Evolutionary conservation across 305 asterid species (phyloP), one percentile per base, ranked within the genome.

Genomic region (Solanum hybrid): DNA sequence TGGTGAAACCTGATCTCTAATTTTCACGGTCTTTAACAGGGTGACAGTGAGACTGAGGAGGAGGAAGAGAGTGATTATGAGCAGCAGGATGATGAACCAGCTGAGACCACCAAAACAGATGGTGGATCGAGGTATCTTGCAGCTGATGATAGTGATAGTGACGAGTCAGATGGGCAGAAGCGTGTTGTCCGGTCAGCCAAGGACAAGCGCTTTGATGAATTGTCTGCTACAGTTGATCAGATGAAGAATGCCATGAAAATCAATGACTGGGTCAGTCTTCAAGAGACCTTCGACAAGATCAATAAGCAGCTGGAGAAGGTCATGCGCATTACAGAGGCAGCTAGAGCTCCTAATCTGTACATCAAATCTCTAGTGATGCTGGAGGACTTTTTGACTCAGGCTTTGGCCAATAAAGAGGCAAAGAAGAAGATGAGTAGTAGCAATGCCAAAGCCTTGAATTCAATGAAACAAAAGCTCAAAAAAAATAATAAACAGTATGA

Each of bases 381-480:
- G 92, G 98, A 97, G 92, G 98, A 96, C 79, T 95, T 94, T 91
- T 87, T 97, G 93, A 96, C 94, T 71, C 95, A 95, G 93, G 95
- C 99, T 32, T 76, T 94, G 90, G 96, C 96, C 66, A 96, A 95
- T 87, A 97, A 97, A 94, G 99, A 96, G 93, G 98, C 98, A 0
- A 97, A 96, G 95, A 97, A 96, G 94, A 97, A 96, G 92, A 97
- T 97, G 99, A 97, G 98, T 89, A 95, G 95, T 79, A 97, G 98
- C 88, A 96, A 97, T 91, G 98, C 99, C 2, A 96, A 96, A 94
- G 99, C 99, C 81, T 89, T 97, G 94, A 96, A 97, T 91, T 91
- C 99, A 0, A 96, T 96, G 99, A 97, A 95, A 88, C 99, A 97
- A 91, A 97, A 96, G 92, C 87, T 97, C 60, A 97, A 97, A 92